Conservation (phyloP, 768 basidiomycete species). For the Trametes meyenii region DNA sequence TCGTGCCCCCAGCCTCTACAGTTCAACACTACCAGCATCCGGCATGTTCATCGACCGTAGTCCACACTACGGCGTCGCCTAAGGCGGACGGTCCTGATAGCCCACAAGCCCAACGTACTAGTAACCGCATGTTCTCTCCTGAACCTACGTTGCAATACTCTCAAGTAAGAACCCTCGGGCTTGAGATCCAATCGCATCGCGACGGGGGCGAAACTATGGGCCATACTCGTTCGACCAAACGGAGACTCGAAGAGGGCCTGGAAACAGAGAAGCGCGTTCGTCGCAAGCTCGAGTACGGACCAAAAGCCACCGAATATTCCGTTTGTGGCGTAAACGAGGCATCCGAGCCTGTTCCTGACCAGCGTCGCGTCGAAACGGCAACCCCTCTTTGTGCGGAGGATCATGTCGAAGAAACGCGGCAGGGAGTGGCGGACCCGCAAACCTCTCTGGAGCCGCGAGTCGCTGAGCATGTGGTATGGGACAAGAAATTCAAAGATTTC, state of each 20-base stretch:
- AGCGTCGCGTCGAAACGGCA: conserved; percentile 25
- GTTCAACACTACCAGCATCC: background rate
- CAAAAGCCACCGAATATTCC: conserved; percentile 16
- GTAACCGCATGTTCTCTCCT: background rate
- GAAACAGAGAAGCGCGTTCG: conserved; percentile 27
- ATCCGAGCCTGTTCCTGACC: conserved; percentile 24
- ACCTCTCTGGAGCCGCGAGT: conserved; percentile 14
- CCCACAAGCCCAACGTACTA: background rate
- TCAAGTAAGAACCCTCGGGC: conserved; percentile 30
- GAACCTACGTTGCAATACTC: background rate
- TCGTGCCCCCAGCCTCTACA: background rate
- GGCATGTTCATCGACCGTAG: background rate
- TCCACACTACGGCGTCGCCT: background rate
- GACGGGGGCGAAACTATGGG: conserved; percentile 38
- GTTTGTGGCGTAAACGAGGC: conserved; percentile 14
- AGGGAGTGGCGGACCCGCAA: background rate
- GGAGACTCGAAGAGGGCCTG: conserved; percentile 46
- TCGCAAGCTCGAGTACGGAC: conserved; percentile 27
- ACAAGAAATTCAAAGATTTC: conserved; percentile 22
- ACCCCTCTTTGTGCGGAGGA: conserved; percentile 18
- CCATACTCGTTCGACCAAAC: conserved; percentile 42
- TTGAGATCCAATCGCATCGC: conserved; percentile 44
- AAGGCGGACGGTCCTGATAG: background rate
- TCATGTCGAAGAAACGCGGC: conserved; percentile 10
- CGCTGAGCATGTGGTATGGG: conserved; percentile 18